Evolutionary conservation across 139 green algal species (phyloP).

Genomic region (Desmodesmus armatus): DNA sequence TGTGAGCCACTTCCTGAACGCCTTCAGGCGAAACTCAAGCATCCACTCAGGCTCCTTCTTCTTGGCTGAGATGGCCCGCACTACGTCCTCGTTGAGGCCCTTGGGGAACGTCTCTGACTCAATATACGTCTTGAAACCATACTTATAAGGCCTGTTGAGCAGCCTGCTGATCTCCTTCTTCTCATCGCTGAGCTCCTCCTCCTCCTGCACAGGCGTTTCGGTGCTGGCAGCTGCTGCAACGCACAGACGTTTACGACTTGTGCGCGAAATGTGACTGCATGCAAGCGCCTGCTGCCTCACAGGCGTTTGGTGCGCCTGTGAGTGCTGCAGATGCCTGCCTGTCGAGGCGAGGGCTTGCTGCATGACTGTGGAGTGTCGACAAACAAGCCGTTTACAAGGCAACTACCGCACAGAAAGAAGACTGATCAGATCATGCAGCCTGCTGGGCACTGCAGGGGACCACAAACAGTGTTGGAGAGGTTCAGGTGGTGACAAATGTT

Average conservation of each 20-base stretch:
- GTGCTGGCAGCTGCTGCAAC: conserved; percentile 22
- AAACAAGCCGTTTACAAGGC: too few species aligned
- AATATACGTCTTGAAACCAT: conserved; percentile 96
- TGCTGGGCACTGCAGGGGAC: too few species aligned
- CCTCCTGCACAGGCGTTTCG: conserved; percentile 23
- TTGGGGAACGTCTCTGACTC: conserved; percentile 90
- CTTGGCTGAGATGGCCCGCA: conserved; percentile 96
- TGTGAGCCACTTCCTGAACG: conserved; percentile 95
- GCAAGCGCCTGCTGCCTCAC: conserved; percentile 13
- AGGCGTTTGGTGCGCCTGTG: background rate
- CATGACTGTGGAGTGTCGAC: background rate
- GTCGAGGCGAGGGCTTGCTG: background rate
- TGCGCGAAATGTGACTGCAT: background rate
- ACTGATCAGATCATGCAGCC: background rate
- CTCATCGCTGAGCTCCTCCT: conserved; percentile 56
- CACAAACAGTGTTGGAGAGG: too few species aligned
- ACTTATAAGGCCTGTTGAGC: conserved; percentile 92
- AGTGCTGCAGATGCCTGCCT: conserved; percentile 1
- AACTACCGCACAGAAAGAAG: background rate
- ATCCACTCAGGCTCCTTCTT: conserved; percentile 99
- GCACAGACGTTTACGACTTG: background rate
- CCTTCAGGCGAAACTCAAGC: conserved; percentile 96
- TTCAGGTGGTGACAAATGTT: background rate
- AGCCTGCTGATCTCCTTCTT: conserved; percentile 78
- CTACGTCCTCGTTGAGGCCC: conserved; percentile 94